Evolutionary conservation across 1,284 basidiomycete genomes (phyloP).

Genomic region (Inonotus obliquus): DNA sequence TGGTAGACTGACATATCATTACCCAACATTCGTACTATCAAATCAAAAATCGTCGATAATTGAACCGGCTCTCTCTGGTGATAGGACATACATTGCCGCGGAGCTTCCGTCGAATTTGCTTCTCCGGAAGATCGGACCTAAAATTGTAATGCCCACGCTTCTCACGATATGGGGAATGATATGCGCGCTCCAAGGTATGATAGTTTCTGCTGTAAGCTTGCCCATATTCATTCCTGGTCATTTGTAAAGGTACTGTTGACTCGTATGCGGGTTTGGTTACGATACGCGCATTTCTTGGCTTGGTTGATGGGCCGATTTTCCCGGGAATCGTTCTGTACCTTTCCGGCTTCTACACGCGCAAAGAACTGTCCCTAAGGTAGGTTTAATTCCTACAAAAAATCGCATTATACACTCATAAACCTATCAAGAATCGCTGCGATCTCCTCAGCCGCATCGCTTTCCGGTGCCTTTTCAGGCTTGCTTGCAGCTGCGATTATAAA

Average conservation of each 20-base stretch:
- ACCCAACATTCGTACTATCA: background rate
- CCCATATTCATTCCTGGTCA: background rate
- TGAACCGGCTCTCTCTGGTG: too few relatives aligned
- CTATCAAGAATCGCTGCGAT: conserved; percentile 44
- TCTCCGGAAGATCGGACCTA: conserved; percentile 51
- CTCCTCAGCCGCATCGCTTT: conserved; percentile 54
- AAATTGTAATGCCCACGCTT: conserved; percentile 51
- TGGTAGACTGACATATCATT: background rate
- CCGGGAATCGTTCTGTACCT: conserved; percentile 57
- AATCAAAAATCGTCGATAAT: background rate
- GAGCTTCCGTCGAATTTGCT: conserved; percentile 59
- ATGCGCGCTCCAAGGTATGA: conserved; percentile 46
- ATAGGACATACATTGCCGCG: conserved; percentile 51
- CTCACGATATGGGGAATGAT: conserved; percentile 55
- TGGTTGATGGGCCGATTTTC: conserved; percentile 56
- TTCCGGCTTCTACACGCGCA: conserved; percentile 53
- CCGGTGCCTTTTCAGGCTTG: conserved; percentile 61
- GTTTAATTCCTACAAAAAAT: conserved; percentile 23
- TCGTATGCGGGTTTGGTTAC: conserved; percentile 50
- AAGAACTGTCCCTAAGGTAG: conserved; percentile 50
- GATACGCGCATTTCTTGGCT: conserved; percentile 61
- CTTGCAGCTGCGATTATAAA: conserved; percentile 53
- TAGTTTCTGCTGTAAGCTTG: background rate
- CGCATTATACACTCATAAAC: background rate
- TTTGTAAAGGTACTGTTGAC: conserved; percentile 45